Conservation (phyloP, 164 flowering plant genomes). For the Brasenia schreberi region DNA sequence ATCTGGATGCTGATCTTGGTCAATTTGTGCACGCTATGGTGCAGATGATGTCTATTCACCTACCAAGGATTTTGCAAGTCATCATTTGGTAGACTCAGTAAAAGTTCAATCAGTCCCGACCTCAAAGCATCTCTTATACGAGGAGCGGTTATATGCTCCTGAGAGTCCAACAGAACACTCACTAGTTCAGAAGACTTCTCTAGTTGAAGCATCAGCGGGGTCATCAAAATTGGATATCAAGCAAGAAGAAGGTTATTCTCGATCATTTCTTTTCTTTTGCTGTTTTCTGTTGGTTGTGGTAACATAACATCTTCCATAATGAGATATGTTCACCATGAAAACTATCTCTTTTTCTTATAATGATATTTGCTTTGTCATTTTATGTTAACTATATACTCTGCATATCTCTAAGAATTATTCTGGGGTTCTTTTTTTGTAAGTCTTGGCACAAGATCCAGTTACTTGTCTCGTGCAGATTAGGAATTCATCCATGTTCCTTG, state of each 20-base stretch:
- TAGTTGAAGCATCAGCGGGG: not conserved
- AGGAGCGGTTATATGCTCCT: slow-evolving; percentile 13
- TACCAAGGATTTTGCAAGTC: slow-evolving; percentile 19
- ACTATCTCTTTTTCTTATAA: too few relatives aligned
- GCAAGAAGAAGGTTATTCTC: slow-evolving; percentile 14
- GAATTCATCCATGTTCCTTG: too few relatives aligned
- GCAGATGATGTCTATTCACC: slow-evolving; percentile 40
- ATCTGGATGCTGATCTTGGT: not conserved
- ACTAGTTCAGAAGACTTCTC: not conserved
- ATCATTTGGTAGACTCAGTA: slow-evolving; percentile 9
- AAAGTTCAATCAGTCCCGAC: slow-evolving; percentile 3
- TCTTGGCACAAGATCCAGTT: too few relatives aligned
- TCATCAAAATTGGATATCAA: slow-evolving; percentile 1
- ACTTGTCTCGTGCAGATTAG: too few relatives aligned
- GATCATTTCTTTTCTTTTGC: not conserved
- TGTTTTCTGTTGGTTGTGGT: not conserved
- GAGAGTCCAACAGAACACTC: slow-evolving; percentile 7
- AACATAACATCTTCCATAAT: not conserved
- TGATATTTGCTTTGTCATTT: too few relatives aligned
- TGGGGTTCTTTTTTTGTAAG: too few relatives aligned
- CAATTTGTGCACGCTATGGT: not conserved
- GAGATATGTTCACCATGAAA: not conserved
- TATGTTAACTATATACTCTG: too few relatives aligned
- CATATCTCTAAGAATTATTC: too few relatives aligned
- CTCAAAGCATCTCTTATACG: slow-evolving; percentile 8